Base-by-base conservation (phyloP, 805 yeast species). In the Candida corydali region DNA sequence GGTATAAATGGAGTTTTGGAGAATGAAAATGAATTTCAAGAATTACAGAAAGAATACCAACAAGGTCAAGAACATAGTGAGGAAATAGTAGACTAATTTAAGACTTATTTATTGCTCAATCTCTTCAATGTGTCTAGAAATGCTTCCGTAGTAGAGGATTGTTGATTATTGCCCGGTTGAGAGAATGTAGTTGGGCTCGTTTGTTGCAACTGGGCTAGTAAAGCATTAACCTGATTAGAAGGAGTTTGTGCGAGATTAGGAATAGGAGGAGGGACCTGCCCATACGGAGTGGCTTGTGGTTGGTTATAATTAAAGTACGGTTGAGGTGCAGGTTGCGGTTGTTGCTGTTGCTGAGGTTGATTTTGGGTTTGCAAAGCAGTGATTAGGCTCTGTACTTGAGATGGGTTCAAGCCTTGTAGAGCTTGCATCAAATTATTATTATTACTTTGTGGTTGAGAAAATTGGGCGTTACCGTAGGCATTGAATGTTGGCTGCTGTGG, bases 1-100 rank as follows among this genome's bases (percentile, higher is more conserved):
- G 87, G 91, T 24, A 79, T 91, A 26, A 84, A 80, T 47, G 95
- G 83, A 0, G 61, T 82, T 25, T 59, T 84, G 37, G 93, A 85
- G 46, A 77, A 83, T 53, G 88, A 82, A 52, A 65, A 73, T 15
- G 86, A 85, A 39, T 85, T 83, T 57, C 58, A 74, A 37, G 65
- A 70, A 40, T 56, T 76, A 36, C 69, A 74, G 47, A 62, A 73
- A 38, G 75, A 76, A 40, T 35, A 25, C 8, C 34, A 41, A 24
- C 40, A 43, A 14, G 39, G 22, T 15, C 30, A 26, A 9, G 43
- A 43, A n/a, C n/a, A n/a, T n/a, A n/a, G n/a, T n/a, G n/a, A n/a
- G n/a, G n/a, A n/a, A n/a, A n/a, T n/a, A n/a, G 42, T 16, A 26
- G 18, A 17, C 20, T 41, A 14, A 27, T 49, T 29, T 46, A 41